phyloP scores from a whole-genome alignment of 768 basidiomycete species.

The Suillus discolor region DNA sequence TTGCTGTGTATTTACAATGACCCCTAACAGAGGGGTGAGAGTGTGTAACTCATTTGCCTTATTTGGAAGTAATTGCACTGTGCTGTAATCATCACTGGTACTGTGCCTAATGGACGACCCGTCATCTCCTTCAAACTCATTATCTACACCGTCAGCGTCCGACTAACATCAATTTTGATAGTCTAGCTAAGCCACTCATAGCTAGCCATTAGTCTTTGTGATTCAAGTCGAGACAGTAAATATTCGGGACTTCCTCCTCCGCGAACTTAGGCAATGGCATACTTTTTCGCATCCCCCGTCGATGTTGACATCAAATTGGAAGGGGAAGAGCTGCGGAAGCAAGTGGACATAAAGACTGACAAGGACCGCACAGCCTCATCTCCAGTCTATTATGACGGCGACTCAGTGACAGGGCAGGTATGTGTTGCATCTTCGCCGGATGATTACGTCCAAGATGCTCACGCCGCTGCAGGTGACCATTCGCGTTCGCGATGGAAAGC shows the following conservation, averaged over 20 bases:
- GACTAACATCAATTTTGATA: neutral
- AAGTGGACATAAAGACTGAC: constrained; percentile 87
- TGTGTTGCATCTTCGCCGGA: constrained; percentile 19
- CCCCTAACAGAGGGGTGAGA: neutral
- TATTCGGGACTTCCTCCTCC: neutral
- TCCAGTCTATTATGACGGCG: constrained; percentile 96
- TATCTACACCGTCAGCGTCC: neutral
- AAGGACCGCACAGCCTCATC: constrained; percentile 84
- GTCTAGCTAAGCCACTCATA: neutral
- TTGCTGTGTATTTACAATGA: constrained; percentile 2
- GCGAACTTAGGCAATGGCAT: constrained; percentile 51
- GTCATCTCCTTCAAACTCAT: neutral
- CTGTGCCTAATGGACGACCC: neutral
- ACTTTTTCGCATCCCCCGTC: constrained; percentile 90
- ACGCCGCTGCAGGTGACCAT: constrained; percentile 64
- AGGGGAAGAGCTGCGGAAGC: constrained; percentile 84
- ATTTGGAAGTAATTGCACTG: neutral
- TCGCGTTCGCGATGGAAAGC: constrained; percentile 93
- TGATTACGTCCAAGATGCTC: neutral
- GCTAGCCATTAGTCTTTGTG: neutral
- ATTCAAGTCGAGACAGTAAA: neutral
- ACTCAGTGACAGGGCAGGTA: constrained; percentile 88
- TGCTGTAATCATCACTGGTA: neutral
- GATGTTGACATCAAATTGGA: constrained; percentile 90
- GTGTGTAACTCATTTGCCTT: neutral